phyloP scores from a whole-genome alignment of 2,329 filamentous ascomycete genomes.

The Fusarium palustre region DNA sequence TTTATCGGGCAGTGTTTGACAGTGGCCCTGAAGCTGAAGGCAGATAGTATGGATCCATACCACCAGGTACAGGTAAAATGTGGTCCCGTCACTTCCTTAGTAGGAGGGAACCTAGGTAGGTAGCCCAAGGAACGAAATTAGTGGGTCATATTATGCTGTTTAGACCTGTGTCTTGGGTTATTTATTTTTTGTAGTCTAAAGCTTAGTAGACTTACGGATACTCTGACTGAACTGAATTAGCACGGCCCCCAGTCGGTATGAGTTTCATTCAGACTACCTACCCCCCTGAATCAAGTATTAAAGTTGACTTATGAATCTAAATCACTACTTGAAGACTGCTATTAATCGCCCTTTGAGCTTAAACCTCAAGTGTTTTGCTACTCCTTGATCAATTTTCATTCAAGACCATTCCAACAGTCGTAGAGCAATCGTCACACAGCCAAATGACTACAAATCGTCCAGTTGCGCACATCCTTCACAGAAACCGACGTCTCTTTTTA shows the following conservation, averaged over 20 bases:
- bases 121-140: conserved; percentile 6
- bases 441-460: not conserved
- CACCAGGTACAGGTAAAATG: not conserved
- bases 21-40: not conserved
- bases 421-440: not conserved
- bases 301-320: not conserved
- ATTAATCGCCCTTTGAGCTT: not conserved
- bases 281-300: not conserved
- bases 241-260: not conserved
- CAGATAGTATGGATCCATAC: too few relatives aligned
- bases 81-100: not conserved
- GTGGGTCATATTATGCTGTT: not conserved
- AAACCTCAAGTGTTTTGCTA: not conserved
- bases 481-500: conserved; percentile 35
- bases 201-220: too few relatives aligned
- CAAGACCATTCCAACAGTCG: not conserved
- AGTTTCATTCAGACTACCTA: not conserved
- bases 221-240: not conserved
- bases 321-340: not conserved
- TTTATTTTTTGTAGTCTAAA: not conserved
- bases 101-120: not conserved
- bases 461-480: too few relatives aligned
- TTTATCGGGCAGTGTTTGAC: not conserved
- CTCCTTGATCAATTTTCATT: not conserved
- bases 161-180: not conserved